Conservation (phyloP, 2,329 filamentous ascomycete genomes). For the Sporothrix pseudoabietina region DNA sequence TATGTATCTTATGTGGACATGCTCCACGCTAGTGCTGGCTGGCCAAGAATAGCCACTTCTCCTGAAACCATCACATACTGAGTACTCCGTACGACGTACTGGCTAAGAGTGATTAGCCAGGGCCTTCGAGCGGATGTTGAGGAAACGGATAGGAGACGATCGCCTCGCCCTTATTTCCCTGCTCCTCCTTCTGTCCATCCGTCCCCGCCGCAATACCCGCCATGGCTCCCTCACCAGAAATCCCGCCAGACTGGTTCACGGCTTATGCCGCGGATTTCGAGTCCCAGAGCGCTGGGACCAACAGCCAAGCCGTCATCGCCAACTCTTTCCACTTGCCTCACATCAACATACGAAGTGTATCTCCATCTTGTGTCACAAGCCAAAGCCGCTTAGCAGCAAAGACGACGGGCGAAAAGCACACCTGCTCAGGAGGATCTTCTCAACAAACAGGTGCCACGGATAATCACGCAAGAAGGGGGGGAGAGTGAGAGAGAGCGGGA, state of each 20-base stretch:
- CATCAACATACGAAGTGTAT: background rate
- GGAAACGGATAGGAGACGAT: background rate
- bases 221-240: background rate
- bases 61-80: background rate
- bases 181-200: background rate
- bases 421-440: background rate
- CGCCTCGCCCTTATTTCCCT: background rate
- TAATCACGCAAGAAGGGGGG: background rate
- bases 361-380: background rate
- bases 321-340: background rate
- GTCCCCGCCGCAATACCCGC: background rate
- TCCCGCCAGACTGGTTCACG: conserved; percentile 19
- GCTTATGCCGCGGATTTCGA: background rate
- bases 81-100: too few relatives aligned
- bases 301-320: background rate
- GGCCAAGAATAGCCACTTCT: background rate
- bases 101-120: background rate
- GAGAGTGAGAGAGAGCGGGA: background rate
- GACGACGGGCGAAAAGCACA: background rate
- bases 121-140: background rate
- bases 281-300: conserved; percentile 17
- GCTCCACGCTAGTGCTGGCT: background rate
- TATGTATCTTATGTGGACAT: too few relatives aligned
- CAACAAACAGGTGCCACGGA: background rate
- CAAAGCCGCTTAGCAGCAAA: background rate